Conservation (phyloP, 2,329 filamentous ascomycete species). For the Calonectria hawksworthii region DNA sequence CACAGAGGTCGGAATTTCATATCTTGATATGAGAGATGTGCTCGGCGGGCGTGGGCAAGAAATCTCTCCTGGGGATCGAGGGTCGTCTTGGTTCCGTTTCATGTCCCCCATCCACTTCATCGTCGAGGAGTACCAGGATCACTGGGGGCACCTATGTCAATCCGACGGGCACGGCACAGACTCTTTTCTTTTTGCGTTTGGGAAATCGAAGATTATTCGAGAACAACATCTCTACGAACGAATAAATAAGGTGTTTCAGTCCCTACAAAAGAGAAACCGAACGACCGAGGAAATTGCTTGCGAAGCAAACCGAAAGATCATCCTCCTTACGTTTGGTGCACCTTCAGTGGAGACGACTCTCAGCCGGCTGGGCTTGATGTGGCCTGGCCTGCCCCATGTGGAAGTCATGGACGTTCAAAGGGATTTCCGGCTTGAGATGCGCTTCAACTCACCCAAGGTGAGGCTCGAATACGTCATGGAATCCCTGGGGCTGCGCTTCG, state of each 20-base stretch:
- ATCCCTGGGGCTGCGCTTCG: conserved; percentile 33
- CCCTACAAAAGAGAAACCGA: conserved; percentile 25
- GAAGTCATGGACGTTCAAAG: conserved; percentile 26
- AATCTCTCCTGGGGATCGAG: conserved; percentile 25
- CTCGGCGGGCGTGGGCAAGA: background rate
- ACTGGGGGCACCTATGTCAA: conserved; percentile 25
- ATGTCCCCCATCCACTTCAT: conserved; percentile 33
- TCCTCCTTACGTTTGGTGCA: conserved; percentile 30
- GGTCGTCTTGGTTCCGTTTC: conserved; percentile 33
- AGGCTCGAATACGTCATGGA: conserved; percentile 32
- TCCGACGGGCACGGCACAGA: conserved; percentile 12
- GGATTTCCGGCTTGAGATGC: conserved; percentile 18
- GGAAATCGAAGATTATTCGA: conserved; percentile 24
- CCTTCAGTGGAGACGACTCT: conserved; percentile 1
- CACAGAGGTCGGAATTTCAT: conserved; percentile 24
- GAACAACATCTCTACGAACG: background rate
- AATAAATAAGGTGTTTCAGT: conserved; percentile 1
- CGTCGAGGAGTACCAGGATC: conserved; percentile 24
- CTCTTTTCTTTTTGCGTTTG: conserved; percentile 34
- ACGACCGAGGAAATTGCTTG: conserved; percentile 11
- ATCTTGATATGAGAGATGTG: conserved; percentile 32
- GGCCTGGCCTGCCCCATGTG: conserved; percentile 14
- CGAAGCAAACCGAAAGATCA: conserved; percentile 17
- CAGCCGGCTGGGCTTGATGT: conserved; percentile 14
- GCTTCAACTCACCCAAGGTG: conserved; percentile 14